These are phyloP conservation scores for Dipteronia sinensis DNA, from an alignment of 345 rosid species.

Conservation along the genomic window DNA sequence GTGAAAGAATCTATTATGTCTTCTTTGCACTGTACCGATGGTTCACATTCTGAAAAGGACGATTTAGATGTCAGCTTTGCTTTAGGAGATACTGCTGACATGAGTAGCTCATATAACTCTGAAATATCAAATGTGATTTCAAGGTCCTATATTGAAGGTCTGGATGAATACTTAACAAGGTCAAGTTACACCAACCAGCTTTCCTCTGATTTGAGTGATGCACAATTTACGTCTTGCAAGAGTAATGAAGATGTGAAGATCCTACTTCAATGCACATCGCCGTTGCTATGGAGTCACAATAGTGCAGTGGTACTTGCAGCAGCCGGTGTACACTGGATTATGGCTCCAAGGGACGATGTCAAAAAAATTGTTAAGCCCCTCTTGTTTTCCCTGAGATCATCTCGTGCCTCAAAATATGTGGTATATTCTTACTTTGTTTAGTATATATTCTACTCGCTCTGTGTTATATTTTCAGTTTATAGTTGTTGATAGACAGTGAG, in stretches of 20 bases:
- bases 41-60: constrained; percentile 46
- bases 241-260: constrained; percentile 74
- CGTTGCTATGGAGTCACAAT: constrained; percentile 89
- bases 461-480: constrained; percentile 18
- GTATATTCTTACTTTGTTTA: constrained; percentile 38
- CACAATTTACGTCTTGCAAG: constrained; percentile 61
- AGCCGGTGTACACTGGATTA: constrained; percentile 94
- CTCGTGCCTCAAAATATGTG: constrained; percentile 88
- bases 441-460: constrained; percentile 1
- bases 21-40: constrained; percentile 49
- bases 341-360: constrained; percentile 79
- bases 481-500: constrained; percentile 9
- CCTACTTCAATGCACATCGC: constrained; percentile 85
- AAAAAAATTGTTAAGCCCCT: constrained; percentile 86
- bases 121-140: constrained; percentile 55
- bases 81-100: constrained; percentile 36
- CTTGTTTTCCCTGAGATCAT: constrained; percentile 83
- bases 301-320: constrained; percentile 95
- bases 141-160: constrained; percentile 85
- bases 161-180: constrained; percentile 81
- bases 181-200: constrained; percentile 43
- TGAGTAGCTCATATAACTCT: constrained; percentile 34
- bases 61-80: constrained; percentile 37
- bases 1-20: constrained; percentile 88
- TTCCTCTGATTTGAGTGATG: constrained; percentile 40